Base-by-base conservation (phyloP, 75 land plant genomes). In the Selaginella tamariscina region DNA sequence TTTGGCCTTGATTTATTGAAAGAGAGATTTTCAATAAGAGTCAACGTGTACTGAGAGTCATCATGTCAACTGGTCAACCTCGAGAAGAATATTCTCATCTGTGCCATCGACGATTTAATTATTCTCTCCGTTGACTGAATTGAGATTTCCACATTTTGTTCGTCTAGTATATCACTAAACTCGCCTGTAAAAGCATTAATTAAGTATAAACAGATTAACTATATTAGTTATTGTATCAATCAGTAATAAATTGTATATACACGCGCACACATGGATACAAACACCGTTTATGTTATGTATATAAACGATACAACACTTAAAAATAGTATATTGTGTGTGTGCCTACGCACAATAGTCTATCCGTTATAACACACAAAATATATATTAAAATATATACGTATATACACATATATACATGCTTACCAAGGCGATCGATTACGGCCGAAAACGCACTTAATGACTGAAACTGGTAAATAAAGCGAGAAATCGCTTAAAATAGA, bases 391-490 rank as follows among this genome's bases (percentile, higher is more conserved):
- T 23, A 27, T 2, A 5, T 2, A 59, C 26, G 23, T 8, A 59
- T n/a, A 59, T 2, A n/a, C 23, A 59, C 5, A 59, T 23, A 27
- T 21, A 44, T 18, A 21, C 31, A 73, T 22, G 32, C 32, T 68
- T 79, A 93, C 98, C 98, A 57, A 93, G 74, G 0, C 98, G 88
- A 68, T 93, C 86, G 68, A 93, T 87, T 55, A 93, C 88, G 65
- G 98, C 98, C 67, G 98, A 93, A 70, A 93, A 93, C 26, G 98
- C 85, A 78, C 91, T 93, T 63, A 93, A 74, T 24, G 98, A 75
- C 69, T 93, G 98, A 72, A 93, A 86, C 65, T 93, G 98, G 76
- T 86, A 89, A 9, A 93, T 85, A 72, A 93, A 93, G 75, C 1
- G 98, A 93, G 64, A 93, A 89, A 54, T 93, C 98, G 30, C 86